A percentile compares a stretch with the other conserved stretches of the same genome.
Conservation (phyloP, 2,329 filamentous ascomycete species). For the Phialophora expanda region DNA sequence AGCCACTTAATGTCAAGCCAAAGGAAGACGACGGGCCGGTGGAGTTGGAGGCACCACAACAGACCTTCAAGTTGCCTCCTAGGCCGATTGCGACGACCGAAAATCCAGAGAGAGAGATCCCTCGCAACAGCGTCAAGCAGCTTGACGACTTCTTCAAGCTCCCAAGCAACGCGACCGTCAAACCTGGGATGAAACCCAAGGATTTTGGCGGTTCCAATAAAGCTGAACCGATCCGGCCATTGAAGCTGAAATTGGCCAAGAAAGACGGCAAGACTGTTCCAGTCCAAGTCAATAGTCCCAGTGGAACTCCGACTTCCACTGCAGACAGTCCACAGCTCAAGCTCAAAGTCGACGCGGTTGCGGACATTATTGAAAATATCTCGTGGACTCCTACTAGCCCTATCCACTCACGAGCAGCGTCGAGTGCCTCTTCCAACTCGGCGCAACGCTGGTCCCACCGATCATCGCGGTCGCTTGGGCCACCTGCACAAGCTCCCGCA, state of each 20-base stretch:
- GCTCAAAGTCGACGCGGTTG: conserved; percentile 28
- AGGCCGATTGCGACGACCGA: conserved; percentile 21
- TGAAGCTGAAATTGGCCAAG: conserved; percentile 34
- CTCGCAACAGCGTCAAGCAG: conserved; percentile 23
- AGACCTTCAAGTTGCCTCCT: conserved; percentile 35
- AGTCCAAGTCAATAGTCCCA: conserved; percentile 23
- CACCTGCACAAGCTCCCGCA: conserved; percentile 33
- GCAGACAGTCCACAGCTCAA: conserved; percentile 12
- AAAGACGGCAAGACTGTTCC: conserved; percentile 36
- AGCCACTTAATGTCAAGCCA: conserved; percentile 5
- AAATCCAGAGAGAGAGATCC: conserved; percentile 24
- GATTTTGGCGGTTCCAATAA: conserved; percentile 23
- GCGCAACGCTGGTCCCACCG: conserved; percentile 32
- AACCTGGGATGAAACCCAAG: conserved; percentile 30
- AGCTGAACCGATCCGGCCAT: conserved; percentile 27
- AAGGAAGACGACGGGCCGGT: conserved; percentile 26
- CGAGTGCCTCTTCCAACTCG: conserved; percentile 30
- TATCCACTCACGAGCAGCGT: conserved; percentile 28
- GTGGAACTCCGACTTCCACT: conserved; percentile 1
- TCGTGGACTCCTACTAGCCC: conserved; percentile 38
- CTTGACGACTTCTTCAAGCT: conserved; percentile 32
- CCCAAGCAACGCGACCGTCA: conserved; percentile 22
- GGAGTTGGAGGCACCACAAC: conserved; percentile 36
- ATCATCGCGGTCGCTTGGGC: conserved; percentile 29
- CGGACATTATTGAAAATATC: conserved; percentile 35